phyloP scores from a whole-genome alignment of 2,329 filamentous ascomycete genomes.

The Hypoxylon sp. region DNA sequence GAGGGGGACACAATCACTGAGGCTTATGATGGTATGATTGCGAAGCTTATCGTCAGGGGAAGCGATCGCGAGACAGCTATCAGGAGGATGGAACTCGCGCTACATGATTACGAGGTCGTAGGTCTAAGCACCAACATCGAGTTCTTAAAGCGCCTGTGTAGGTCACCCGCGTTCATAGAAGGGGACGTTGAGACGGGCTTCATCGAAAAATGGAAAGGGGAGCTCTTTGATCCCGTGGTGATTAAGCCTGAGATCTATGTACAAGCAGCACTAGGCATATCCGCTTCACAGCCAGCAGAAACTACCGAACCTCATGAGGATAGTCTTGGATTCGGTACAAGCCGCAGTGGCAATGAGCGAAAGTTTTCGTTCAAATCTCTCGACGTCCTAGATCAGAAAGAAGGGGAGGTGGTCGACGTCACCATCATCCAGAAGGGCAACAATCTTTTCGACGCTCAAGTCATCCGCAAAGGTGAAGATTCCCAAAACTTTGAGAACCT shows the following conservation, averaged over 20 bases:
- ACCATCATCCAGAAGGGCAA: constrained; percentile 58
- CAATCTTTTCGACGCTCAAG: constrained; percentile 56
- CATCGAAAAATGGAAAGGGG: constrained; percentile 85
- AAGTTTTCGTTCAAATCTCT: constrained; percentile 62
- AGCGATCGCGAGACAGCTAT: constrained; percentile 81
- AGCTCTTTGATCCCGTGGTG: constrained; percentile 73
- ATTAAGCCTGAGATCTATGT: constrained; percentile 79
- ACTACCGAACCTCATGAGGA: constrained; percentile 55
- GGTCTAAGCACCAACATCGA: constrained; percentile 96
- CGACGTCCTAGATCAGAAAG: constrained; percentile 70
- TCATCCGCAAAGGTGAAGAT: constrained; percentile 54
- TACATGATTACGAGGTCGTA: constrained; percentile 91
- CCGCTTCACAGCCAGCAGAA: constrained; percentile 54
- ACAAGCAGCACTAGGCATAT: constrained; percentile 83
- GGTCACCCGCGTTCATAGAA: constrained; percentile 80
- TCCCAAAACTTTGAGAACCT: constrained; percentile 56
- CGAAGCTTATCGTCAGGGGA: constrained; percentile 92
- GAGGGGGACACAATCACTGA: constrained; percentile 91
- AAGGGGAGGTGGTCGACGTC: constrained; percentile 68
- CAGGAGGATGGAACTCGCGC: constrained; percentile 78
- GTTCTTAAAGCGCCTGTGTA: constrained; percentile 89
- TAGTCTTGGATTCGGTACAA: constrained; percentile 63
- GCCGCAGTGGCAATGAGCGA: constrained; percentile 53
- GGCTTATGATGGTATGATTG: constrained; percentile 98
- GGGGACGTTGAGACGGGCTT: constrained; percentile 96